Evolutionary conservation across 2,329 filamentous ascomycete species (phyloP).

Genomic region (Cyphellophora attinorum): DNA sequence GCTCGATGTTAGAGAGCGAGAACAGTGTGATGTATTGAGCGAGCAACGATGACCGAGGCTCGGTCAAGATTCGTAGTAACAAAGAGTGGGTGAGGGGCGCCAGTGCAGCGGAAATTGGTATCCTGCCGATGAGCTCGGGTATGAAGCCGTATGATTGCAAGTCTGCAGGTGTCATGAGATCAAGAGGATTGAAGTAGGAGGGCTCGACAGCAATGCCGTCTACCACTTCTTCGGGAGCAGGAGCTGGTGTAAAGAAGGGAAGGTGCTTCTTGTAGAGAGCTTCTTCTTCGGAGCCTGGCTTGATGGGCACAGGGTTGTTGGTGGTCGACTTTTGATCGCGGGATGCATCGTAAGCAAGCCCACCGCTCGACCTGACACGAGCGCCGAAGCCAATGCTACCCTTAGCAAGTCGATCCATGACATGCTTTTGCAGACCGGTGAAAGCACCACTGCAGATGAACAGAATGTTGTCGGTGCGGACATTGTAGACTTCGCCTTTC

Average conservation of each 20-base stretch:
- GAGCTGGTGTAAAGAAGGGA: constrained; percentile 47
- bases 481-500: constrained; percentile 56
- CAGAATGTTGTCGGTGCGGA: constrained; percentile 91
- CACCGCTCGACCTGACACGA: constrained; percentile 51
- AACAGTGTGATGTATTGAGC: constrained; percentile 86
- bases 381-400: constrained; percentile 87
- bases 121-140: constrained; percentile 87
- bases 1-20: constrained; percentile 62
- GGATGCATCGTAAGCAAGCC: constrained; percentile 13
- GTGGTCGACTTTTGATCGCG: constrained; percentile 20
- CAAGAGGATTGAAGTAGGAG: constrained; percentile 50
- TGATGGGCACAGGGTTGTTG: constrained; percentile 34
- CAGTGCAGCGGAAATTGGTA: constrained; percentile 82
- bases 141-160: constrained; percentile 84
- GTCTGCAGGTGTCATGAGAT: constrained; percentile 65
- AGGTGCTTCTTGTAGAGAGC: constrained; percentile 49
- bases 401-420: constrained; percentile 78
- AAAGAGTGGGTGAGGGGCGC: constrained; percentile 59
- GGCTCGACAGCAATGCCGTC: constrained; percentile 24
- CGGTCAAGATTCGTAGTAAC: constrained; percentile 80
- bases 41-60: constrained; percentile 80
- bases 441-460: constrained; percentile 97
- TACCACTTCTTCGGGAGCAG: constrained; percentile 19
- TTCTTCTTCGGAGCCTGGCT: constrained; percentile 58
- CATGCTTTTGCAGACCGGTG: constrained; percentile 77